phyloP scores from a whole-genome alignment of 23 red algal species.

The Chondrus crispus region DNA sequence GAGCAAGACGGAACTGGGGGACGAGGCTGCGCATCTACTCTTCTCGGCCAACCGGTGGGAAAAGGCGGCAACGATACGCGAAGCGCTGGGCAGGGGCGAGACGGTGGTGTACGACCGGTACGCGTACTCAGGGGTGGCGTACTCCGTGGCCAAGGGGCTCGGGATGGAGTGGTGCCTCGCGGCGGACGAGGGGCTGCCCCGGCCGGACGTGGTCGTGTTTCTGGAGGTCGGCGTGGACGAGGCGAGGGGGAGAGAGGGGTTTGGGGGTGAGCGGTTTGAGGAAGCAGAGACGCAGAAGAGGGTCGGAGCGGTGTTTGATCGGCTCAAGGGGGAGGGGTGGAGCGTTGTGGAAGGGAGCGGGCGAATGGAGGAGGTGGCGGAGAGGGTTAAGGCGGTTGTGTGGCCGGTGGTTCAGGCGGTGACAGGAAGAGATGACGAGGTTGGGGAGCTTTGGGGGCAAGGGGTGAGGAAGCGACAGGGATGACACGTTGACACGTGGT shows the following conservation, averaged over 20 bases:
- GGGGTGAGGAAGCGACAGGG: background rate
- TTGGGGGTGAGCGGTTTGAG: slow-evolving; percentile 86
- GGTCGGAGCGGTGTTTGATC: slow-evolving; percentile 42
- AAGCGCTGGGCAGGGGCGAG: slow-evolving; percentile 27
- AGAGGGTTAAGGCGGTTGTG: slow-evolving; percentile 16
- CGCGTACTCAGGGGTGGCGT: slow-evolving; percentile 89
- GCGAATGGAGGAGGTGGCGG: slow-evolving; percentile 17
- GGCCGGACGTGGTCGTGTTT: slow-evolving; percentile 80
- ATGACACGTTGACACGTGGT: background rate
- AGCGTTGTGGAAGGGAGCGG: slow-evolving; percentile 34
- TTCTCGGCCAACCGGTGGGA: slow-evolving; percentile 98
- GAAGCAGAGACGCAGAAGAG: slow-evolving; percentile 45
- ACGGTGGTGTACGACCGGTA: slow-evolving; percentile 86
- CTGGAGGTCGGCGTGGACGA: slow-evolving; percentile 31
- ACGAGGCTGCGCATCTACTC: slow-evolving; percentile 70
- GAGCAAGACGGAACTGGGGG: slow-evolving; percentile 11
- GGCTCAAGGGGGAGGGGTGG: slow-evolving; percentile 31
- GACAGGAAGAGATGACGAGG: background rate
- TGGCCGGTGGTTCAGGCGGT: slow-evolving; percentile 2
- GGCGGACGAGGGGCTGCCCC: slow-evolving; percentile 69
- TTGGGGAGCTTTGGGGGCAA: background rate
- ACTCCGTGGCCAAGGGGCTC: slow-evolving; percentile 70
- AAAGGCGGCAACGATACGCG: slow-evolving; percentile 30
- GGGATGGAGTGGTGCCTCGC: slow-evolving; percentile 65
- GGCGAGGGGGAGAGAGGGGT: slow-evolving; percentile 40